Base-by-base conservation (phyloP, 2,329 filamentous ascomycete genomes). In the Emmonsia crescens region DNA sequence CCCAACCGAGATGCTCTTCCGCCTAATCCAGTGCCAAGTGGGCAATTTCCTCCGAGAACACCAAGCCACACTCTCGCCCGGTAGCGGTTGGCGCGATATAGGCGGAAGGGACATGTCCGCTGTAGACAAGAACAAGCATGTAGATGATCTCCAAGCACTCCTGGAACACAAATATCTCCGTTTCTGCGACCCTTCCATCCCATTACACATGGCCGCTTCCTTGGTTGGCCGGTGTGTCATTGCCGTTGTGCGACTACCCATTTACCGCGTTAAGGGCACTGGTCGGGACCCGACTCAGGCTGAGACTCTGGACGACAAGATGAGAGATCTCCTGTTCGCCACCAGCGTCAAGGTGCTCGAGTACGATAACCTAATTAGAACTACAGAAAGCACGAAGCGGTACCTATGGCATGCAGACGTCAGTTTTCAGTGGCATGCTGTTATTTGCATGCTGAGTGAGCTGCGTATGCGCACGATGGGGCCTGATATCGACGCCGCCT, bases 341-440 rank as follows among this genome's bases (percentile, higher is more conserved):
- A 67, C 73, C 5, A 68, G 72, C 2, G 65, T 75, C 14, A 71
- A 76, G 60, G 71, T 79, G 6, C 66, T 78, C 10, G 70, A 76
- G 51, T 72, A 74, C 42, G 74, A 78, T 61, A 78, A 74, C 52
- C 65, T 78, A 24, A 70, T 71, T 0, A 74, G 77, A 59, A 70
- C 71, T 1, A 76, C 73, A 36, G 68, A 71, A 40, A 68, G 68
- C 16, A 68, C 76, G 61, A 68, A 72, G 36, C 68, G 70, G 19
- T 79, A 75, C 62, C 65, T 71, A 29, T 79, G 77, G 76, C 75
- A 78, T 61, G 68, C 75, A 56, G 71, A 77, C n/a, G 66, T 71
- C 24, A 72, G 77, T 42, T 82, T 80, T 65, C 73, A 75, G 44
- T 81, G 78, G 78, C 78, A 80, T 56, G 73, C 77, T 5, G 73